Conservation (phyloP, 306 rosid genomes). For the Cyamopsis tetragonoloba region DNA sequence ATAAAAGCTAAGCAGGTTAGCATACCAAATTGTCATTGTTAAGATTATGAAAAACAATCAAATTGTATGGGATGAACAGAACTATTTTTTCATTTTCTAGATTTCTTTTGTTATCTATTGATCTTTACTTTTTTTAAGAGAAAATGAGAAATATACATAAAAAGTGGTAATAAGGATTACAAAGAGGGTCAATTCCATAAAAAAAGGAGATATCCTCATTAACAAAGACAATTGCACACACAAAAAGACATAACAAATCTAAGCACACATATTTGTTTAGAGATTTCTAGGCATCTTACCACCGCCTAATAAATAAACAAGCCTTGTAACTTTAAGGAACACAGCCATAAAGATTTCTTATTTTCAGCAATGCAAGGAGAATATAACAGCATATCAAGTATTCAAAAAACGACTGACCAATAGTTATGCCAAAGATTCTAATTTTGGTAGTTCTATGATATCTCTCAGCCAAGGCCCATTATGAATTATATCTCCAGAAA, state of each 20-base stretch:
- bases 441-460: background rate
- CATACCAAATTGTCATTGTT: background rate
- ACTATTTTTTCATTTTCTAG: background rate
- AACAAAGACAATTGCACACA: no score
- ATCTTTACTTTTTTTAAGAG: background rate
- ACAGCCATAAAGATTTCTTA: conserved; percentile 11
- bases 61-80: background rate
- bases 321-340: background rate
- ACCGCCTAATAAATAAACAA: conserved; percentile 2
- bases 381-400: background rate
- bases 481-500: conserved; percentile 13
- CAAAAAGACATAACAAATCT: conserved; percentile 1
- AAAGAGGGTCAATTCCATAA: background rate
- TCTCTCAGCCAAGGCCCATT: conserved; percentile 1
- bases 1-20: conserved; percentile 6
- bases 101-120: background rate
- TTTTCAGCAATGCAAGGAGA: conserved; percentile 9
- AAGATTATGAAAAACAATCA: background rate
- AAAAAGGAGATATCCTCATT: background rate
- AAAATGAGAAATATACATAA: background rate
- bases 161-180: background rate
- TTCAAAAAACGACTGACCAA: background rate
- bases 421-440: background rate
- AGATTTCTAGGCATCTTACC: background rate
- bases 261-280: background rate